phyloP scores from a whole-genome alignment of 768 basidiomycete genomes.

The Kwoniella dendrophila region DNA sequence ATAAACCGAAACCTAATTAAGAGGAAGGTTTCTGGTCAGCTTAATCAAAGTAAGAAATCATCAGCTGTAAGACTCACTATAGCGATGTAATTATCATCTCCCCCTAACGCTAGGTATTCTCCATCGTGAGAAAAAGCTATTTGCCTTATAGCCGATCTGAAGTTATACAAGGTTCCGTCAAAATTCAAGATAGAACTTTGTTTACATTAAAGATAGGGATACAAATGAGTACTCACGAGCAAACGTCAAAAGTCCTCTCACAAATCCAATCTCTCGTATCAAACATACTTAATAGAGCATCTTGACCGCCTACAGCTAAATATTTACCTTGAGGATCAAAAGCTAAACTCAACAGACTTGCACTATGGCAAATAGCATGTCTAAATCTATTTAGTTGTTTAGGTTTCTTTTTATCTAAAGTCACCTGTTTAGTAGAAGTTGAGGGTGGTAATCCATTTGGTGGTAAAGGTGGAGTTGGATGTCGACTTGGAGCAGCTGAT shows the following conservation, averaged over 20 bases:
- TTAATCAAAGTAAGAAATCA: neutral
- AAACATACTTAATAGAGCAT: constrained; percentile 45
- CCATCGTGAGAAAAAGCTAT: constrained; percentile 48
- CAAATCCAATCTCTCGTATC: constrained; percentile 47
- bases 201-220: neutral
- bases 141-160: constrained; percentile 43
- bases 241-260: constrained; percentile 44
- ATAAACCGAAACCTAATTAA: constrained; percentile 44
- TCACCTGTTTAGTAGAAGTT: too few species aligned
- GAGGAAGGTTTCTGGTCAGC: too few species aligned
- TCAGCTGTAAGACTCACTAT: constrained; percentile 28
- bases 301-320: constrained; percentile 49
- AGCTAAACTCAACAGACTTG: constrained; percentile 32
- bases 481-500: constrained; percentile 20
- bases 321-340: constrained; percentile 44
- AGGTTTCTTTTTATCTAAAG: constrained; percentile 11
- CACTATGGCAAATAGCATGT: constrained; percentile 37
- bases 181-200: neutral
- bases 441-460: constrained; percentile 1
- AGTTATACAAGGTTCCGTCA: too few species aligned
- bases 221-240: constrained; percentile 33
- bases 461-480: constrained; percentile 20
- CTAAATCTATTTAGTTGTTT: constrained; percentile 37
- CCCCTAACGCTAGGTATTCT: constrained; percentile 46
- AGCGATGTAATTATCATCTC: constrained; percentile 42